Percentiles rank a stretch among this genome's conserved stretches.
phyloP scores from a whole-genome alignment of 176 grass and related monocot genomes.

The Zizania latifolia region DNA sequence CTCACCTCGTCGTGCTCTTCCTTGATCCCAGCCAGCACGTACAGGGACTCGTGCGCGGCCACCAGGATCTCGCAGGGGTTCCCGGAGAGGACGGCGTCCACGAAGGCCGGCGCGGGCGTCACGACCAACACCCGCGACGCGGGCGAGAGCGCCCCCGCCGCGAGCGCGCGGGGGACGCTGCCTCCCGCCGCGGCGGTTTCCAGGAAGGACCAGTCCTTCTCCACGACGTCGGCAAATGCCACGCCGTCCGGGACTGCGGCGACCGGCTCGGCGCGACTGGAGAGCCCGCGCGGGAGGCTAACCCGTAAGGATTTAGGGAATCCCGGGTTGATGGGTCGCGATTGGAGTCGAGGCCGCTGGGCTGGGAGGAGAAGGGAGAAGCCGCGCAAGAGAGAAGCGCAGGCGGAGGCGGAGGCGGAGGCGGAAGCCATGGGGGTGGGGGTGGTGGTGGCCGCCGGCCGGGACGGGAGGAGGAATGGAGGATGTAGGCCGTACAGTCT shows the following conservation, averaged over 20 bases:
- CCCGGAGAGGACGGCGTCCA: constrained; percentile 42
- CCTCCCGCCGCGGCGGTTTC: constrained; percentile 3
- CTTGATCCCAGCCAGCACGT: constrained; percentile 71
- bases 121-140: constrained; percentile 58
- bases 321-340: neutral
- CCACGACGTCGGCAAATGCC: constrained; percentile 56
- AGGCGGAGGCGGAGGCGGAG: constrained; percentile 16
- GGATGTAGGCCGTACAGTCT: too few species aligned
- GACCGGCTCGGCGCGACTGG: neutral
- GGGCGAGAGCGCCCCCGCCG: constrained; percentile 36
- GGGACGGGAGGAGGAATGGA: neutral
- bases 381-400: constrained; percentile 23
- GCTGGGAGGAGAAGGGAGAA: constrained; percentile 23
- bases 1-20: constrained; percentile 76
- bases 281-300: neutral
- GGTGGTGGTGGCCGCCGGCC: constrained; percentile 7
- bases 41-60: constrained; percentile 80
- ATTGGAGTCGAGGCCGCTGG: neutral
- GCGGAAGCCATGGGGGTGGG: constrained; percentile 24
- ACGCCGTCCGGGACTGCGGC: constrained; percentile 29
- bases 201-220: constrained; percentile 90
- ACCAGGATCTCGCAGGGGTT: constrained; percentile 53
- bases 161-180: constrained; percentile 30
- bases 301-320: constrained; percentile 13
- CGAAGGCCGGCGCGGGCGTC: constrained; percentile 59